A percentile compares a stretch with the other conserved stretches of the same genome.
These are phyloP conservation scores for Rubia yunnanensis DNA, from an alignment of 257 asterid species.

Conservation along the genomic window DNA sequence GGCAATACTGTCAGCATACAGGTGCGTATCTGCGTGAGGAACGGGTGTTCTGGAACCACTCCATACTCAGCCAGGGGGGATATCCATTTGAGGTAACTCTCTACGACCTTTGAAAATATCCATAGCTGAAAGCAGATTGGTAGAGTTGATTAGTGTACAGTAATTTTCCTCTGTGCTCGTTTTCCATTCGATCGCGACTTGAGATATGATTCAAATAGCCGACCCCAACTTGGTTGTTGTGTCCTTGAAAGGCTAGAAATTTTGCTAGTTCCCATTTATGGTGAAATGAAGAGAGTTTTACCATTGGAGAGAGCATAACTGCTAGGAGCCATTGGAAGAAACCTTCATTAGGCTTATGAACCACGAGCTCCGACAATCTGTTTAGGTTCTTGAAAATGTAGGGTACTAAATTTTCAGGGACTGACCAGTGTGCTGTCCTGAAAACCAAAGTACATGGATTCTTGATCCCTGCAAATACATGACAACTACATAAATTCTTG, in stretches of 20 bases:
- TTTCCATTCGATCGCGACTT: no score
- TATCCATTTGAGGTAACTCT: constrained; percentile 43
- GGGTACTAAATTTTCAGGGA: constrained; percentile 26
- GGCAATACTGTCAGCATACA: constrained; percentile 58
- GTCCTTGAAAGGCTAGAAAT: no score
- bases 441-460: constrained; percentile 49
- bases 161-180: no score
- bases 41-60: constrained; percentile 39
- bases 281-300: constrained; percentile 11
- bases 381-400: constrained; percentile 28
- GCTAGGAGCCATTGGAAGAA: constrained; percentile 37
- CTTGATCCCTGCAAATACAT: constrained; percentile 24
- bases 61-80: constrained; percentile 43
- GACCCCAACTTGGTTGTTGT: no score
- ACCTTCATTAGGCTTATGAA: constrained; percentile 51
- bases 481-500: not conserved
- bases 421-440: constrained; percentile 42
- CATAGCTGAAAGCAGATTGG: constrained; percentile 26
- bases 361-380: constrained; percentile 48
- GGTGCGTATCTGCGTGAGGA: constrained; percentile 38
- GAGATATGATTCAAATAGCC: no score
- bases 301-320: constrained; percentile 46
- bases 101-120: constrained; percentile 37
- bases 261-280: no score
- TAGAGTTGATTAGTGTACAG: not conserved